These are phyloP conservation scores for Mitragyna speciosa DNA, from an alignment of 257 asterid species.

Conservation along the genomic window DNA sequence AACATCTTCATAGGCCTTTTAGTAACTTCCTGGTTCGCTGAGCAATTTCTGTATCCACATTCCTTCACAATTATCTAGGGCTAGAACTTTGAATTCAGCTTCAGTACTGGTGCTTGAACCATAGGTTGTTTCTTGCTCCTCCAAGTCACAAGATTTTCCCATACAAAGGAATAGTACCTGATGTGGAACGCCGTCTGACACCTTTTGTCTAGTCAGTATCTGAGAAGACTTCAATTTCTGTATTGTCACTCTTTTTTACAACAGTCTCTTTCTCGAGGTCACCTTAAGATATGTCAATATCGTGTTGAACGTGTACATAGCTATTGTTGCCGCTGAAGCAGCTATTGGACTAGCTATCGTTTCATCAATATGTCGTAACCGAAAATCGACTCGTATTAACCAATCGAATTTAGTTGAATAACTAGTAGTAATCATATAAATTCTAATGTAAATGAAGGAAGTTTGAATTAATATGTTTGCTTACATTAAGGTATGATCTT, in stretches of 20 bases:
- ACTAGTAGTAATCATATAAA: too few species aligned
- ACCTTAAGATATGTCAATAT: not conserved
- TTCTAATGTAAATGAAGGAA: too few species aligned
- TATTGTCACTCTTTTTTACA: too few species aligned
- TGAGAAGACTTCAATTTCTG: not conserved
- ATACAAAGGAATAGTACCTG: not conserved
- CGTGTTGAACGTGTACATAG: too few species aligned
- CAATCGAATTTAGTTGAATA: too few species aligned
- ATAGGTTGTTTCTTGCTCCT: constrained; percentile 2
- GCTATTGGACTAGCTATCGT: too few species aligned
- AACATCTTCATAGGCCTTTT: not conserved
- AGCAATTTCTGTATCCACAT: not conserved
- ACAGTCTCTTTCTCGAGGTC: not conserved
- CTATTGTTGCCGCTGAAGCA: too few species aligned
- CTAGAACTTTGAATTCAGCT: not conserved
- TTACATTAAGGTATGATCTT: too few species aligned
- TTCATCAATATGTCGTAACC: too few species aligned
- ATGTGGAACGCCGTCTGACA: constrained; percentile 4
- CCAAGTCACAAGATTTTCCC: constrained; percentile 13
- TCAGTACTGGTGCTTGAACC: not conserved
- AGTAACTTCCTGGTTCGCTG: not conserved
- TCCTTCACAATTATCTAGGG: constrained; percentile 1
- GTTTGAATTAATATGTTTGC: too few species aligned
- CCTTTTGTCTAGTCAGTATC: not conserved
- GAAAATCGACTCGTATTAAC: too few species aligned